Evolutionary conservation across 768 basidiomycete species (phyloP).

Genomic region (Glaciozyma antarctica): DNA sequence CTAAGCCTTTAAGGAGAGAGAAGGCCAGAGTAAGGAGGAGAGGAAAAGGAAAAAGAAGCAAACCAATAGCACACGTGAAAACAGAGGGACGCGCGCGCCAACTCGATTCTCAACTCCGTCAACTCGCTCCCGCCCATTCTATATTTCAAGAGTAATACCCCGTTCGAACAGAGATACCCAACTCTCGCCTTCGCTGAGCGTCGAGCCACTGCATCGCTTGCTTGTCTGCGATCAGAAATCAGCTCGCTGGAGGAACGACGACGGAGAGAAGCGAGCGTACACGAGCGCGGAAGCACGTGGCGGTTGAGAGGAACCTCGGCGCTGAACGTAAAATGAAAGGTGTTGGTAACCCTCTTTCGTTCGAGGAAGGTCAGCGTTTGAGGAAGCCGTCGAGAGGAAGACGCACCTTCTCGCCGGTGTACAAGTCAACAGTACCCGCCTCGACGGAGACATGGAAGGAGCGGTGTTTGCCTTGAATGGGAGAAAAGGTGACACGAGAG

Average conservation of each 20-base stretch:
- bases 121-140: too few relatives aligned
- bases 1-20: too few relatives aligned
- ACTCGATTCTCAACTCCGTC: too few relatives aligned
- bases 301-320: constrained; percentile 17
- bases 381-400: not conserved
- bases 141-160: not conserved
- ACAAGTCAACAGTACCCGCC: constrained; percentile 26
- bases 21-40: too few relatives aligned
- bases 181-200: constrained; percentile 13
- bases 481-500: constrained; percentile 31
- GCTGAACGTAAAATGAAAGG: constrained; percentile 33
- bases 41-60: too few relatives aligned
- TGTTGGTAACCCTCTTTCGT: constrained; percentile 16
- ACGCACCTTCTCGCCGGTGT: constrained; percentile 23
- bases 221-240: not conserved
- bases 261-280: not conserved
- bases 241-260: not conserved
- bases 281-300: constrained; percentile 29
- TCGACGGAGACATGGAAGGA: constrained; percentile 33
- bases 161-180: constrained; percentile 17
- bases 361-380: not conserved
- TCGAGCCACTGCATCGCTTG: constrained; percentile 29
- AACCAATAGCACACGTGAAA: too few relatives aligned
- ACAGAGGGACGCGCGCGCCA: not conserved
- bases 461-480: constrained; percentile 22